Percentiles rank a stretch among this genome's conserved stretches.
phyloP scores from a whole-genome alignment of 352 stramenopile species.

The Phytophthora pisi region DNA sequence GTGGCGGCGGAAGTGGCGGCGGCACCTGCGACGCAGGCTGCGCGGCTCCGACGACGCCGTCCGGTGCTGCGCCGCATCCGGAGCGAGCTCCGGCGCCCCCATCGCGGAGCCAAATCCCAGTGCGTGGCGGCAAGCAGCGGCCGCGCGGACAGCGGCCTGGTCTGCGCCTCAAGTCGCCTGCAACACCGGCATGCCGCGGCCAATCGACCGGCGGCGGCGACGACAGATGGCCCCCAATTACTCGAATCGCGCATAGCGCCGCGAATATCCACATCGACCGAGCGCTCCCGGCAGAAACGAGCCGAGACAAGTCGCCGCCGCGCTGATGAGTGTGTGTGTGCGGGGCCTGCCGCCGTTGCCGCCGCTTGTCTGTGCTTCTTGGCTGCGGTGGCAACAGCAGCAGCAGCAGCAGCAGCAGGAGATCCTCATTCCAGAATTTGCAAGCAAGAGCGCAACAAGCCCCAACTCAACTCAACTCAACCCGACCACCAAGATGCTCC shows the following conservation, averaged over 20 bases:
- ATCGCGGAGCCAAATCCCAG: constrained; percentile 16
- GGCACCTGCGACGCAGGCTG: too few relatives aligned
- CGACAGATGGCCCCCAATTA: constrained; percentile 22
- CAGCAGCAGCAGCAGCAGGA: neutral
- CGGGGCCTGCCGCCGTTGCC: constrained; percentile 9
- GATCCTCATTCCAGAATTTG: constrained; percentile 28
- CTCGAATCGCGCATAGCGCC: constrained; percentile 24
- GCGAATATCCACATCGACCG: constrained; percentile 25
- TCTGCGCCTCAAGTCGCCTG: constrained; percentile 3
- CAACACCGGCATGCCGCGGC: constrained; percentile 24
- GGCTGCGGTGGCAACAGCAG: neutral
- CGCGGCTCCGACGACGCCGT: neutral
- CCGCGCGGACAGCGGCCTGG: constrained; percentile 3
- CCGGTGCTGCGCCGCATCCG: neutral
- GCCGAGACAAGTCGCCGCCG: constrained; percentile 16
- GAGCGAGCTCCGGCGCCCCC: constrained; percentile 4
- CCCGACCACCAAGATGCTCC: constrained; percentile 19
- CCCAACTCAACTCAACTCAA: neutral
- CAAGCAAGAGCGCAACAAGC: constrained; percentile 17
- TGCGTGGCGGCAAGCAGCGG: constrained; percentile 5
- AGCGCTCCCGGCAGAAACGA: constrained; percentile 21
- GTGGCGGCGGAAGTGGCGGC: too few relatives aligned
- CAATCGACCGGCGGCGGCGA: neutral
- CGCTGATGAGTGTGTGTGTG: constrained; percentile 19
- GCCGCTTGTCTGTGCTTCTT: constrained; percentile 12